Evolutionary conservation across 2,329 filamentous ascomycete species (phyloP).

Genomic region (Scytalidium lignicola): DNA sequence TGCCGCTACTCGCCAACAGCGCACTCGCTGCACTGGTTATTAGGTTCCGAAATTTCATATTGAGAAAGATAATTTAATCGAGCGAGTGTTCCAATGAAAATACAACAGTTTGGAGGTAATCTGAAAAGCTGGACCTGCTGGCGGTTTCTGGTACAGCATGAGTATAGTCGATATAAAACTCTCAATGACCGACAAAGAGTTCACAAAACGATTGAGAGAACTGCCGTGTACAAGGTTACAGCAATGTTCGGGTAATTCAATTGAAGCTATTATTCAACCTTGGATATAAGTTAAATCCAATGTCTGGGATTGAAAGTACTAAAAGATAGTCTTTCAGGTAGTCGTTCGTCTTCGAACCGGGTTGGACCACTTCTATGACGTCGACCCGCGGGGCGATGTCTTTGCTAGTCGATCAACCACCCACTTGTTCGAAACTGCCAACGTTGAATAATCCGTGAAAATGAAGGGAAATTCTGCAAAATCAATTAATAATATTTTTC

Average conservation of each 20-base stretch:
- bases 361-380: background rate
- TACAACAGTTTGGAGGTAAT: background rate
- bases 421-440: too few relatives aligned
- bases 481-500: too few relatives aligned
- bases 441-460: too few relatives aligned
- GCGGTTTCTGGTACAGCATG: background rate
- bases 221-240: background rate
- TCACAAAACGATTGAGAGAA: background rate
- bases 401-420: too few relatives aligned
- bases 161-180: background rate
- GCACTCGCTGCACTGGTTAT: background rate
- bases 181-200: background rate
- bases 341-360: background rate
- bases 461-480: too few relatives aligned
- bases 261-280: background rate
- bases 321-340: background rate
- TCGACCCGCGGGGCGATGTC: background rate
- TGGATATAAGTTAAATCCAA: background rate
- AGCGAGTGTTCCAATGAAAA: background rate
- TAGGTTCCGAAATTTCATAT: background rate
- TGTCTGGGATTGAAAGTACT: background rate
- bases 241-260: background rate
- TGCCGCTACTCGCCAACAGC: background rate
- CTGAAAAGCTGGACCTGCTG: background rate
- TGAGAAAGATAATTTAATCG: background rate